Evolutionary conservation across 768 basidiomycete species (phyloP), one percentile per base, ranked within the genome.

Genomic region (Rubroboletus satanas): DNA sequence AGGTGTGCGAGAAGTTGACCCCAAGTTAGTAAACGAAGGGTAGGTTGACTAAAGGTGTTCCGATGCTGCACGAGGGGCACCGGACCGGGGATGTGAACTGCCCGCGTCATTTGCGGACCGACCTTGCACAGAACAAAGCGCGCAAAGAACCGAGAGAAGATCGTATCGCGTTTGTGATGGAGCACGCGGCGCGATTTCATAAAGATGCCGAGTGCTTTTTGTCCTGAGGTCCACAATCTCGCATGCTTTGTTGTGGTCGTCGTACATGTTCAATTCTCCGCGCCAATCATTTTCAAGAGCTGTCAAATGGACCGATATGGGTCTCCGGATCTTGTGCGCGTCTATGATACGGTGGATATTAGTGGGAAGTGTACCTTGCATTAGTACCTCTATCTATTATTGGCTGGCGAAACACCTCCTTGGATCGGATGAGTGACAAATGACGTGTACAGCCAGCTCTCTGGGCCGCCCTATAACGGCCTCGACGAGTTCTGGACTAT

Each of bases 271-370:
- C 14, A 10, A 31, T 45, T 44, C 37, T 32, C 14, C 15, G 46
- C 4, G 58, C 44, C 49, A 41, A 64, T 63, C 59, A 36, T 45
- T 48, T 47, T 60, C 31, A 10, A 35, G 17, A 23, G 4, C 42
- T 21, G 38, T 54, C 51, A 50, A 49, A 44, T 36, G 35, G 26
- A 32, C 39, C 28, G 38, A 51, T 55, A 46, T 58, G 35, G 51
- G 46, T 17, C 43, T 29, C 39, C 5, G 35, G 39, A 38, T 32
- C 11, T 14, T 14, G 42, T 35, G 31, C 9, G 36, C 23, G 14
- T 6, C 29, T 37, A 31, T 31, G 56, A 21, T 21, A 21, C 21
- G 21, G 54, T 43, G 54, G 63, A 47, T 17, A 50, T 62, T 42
- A 23, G 45, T 33, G 21, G 45, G 45, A 18, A 18, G 3, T 12